Base-by-base conservation (phyloP, 352 stramenopile genomes). In the Pythium brachiatum region DNA sequence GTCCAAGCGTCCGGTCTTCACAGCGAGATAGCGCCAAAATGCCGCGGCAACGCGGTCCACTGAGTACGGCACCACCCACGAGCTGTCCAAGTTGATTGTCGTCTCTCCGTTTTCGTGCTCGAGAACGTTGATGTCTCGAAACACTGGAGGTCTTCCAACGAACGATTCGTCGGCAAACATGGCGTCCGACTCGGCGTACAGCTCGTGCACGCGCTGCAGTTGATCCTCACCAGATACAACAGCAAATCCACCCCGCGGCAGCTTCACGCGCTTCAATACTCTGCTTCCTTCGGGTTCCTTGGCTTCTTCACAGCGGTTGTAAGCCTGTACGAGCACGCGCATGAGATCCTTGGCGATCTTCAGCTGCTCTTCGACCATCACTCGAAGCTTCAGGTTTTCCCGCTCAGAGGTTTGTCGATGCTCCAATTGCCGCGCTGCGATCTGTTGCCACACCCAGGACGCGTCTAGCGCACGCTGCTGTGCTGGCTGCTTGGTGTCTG, bases 31-130 rank as follows among this genome's bases (percentile, higher is more conserved):
- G 4, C 20, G 16, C 51, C 51, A 57, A 27, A 44, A 57, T 1
- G 51, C 26, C 9, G 3, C 13, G 3, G 51, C 51, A 16, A 57
- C 32, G 2, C 13, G 50, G 8, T 50, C 39, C n/a, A 66, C 51
- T 7, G 59, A 41, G 43, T 56, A 66, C n/a, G 59, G 59, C 59
- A 66, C 29, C 20, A 66, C 59, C 59, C 59, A 66, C 27, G 59
- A 66, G 39, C 29, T 60, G 27, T 66, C 59, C 16, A 60, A 23
- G 32, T 66, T 66, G 51, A 66, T 66, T 27, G 59, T 66, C 18
- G 38, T 34, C 39, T 66, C 59, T 31, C 59, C 59, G 23, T 66
- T 66, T 0, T 9, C 51, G 27, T 66, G 59, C 29, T 66, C 47
- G 5, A 55, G n/a, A 2, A 66, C 38, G 20, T 66, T 60, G 15